Percentiles rank a stretch among this genome's conserved stretches.
Evolutionary conservation across 1,284 basidiomycete species (phyloP).

Genomic region (Cryptococcus hybrid): DNA sequence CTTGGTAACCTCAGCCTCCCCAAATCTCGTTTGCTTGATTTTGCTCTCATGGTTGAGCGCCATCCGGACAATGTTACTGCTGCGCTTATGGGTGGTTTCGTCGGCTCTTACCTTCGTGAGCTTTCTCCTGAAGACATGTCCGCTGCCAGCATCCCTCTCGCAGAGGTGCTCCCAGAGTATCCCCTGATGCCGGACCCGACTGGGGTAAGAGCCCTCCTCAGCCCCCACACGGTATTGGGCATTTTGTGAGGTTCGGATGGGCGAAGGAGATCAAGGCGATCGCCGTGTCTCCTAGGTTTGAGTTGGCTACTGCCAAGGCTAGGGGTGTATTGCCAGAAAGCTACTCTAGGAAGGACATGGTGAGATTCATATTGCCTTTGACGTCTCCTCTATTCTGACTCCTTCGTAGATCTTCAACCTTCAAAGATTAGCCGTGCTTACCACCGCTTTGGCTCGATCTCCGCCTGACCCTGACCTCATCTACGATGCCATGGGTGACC

Average conservation of each 20-base stretch:
- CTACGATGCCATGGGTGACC: conserved; percentile 99
- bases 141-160: conserved; percentile 85
- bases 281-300: conserved; percentile 93
- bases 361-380: conserved; percentile 52
- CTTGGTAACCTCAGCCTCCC: conserved; percentile 73
- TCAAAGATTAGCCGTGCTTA: conserved; percentile 95
- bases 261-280: conserved; percentile 82
- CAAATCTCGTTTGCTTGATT: conserved; percentile 79
- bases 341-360: conserved; percentile 89
- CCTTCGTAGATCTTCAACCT: conserved; percentile 88
- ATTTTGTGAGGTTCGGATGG: conserved; percentile 92
- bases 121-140: conserved; percentile 66
- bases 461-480: conserved; percentile 93
- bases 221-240: conserved; percentile 88
- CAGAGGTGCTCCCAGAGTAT: conserved; percentile 96
- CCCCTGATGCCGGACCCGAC: conserved; percentile 85
- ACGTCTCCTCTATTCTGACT: conserved; percentile 3
- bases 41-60: conserved; percentile 98
- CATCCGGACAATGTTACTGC: conserved; percentile 99
- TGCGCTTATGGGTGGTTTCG: conserved; percentile 94
- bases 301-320: conserved; percentile 94
- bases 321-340: conserved; percentile 77
- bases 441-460: conserved; percentile 84
- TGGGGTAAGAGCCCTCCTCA: conserved; percentile 88
- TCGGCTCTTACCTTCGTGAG: conserved; percentile 95